phyloP scores from a whole-genome alignment of 2,329 filamentous ascomycete genomes.

The Monilinia fructicola region DNA sequence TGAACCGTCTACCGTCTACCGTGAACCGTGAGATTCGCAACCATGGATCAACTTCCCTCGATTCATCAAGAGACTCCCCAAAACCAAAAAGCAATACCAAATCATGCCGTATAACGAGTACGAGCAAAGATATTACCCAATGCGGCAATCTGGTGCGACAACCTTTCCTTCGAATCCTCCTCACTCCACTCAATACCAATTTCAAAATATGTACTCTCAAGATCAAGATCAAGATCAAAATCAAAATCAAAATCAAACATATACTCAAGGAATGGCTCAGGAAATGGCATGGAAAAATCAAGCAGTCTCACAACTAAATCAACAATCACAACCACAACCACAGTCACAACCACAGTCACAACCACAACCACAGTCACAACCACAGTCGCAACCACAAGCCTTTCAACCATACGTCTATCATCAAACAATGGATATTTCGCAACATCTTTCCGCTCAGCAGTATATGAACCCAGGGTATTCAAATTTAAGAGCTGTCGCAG shows the following conservation, averaged over 20 bases:
- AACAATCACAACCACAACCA: not conserved
- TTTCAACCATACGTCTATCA: constrained; percentile 2
- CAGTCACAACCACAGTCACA: no score
- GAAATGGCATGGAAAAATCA: not conserved
- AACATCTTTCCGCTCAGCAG: not conserved
- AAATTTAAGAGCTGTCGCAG: not conserved
- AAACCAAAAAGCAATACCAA: constrained; percentile 3
- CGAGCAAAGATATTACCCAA: constrained; percentile 3
- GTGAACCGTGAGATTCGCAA: not conserved
- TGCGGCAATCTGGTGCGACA: constrained; percentile 1
- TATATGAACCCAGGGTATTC: not conserved
- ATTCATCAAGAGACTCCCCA: constrained; percentile 5
- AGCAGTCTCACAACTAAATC: constrained; percentile 1
- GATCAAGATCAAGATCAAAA: no score
- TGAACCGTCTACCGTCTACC: no score
- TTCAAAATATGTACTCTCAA: not conserved
- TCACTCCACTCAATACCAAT: not conserved
- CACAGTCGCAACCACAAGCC: not conserved
- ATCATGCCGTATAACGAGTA: constrained; percentile 16
- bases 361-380: no score
- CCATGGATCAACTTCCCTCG: constrained; percentile 4
- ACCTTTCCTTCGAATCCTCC: not conserved
- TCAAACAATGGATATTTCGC: constrained; percentile 6
- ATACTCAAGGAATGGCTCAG: not conserved
- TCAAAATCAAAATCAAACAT: no score